Percentiles rank a stretch among this genome's conserved stretches.
These are phyloP conservation scores for Rhododendron simsii DNA, from an alignment of 148 eudicot genomes.

Conservation along the genomic window DNA sequence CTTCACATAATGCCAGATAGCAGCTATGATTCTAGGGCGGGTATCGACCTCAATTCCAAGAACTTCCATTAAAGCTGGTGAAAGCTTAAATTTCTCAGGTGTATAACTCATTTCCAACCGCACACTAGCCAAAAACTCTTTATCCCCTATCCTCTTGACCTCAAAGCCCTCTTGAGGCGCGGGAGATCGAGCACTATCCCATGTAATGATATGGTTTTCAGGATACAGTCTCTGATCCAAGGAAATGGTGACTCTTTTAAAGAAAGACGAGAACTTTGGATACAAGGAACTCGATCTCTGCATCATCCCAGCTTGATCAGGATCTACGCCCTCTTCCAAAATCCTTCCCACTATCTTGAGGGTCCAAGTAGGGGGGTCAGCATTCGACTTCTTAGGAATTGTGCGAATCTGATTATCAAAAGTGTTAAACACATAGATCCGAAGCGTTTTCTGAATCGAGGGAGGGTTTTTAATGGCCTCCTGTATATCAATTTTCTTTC, in stretches of 20 bases:
- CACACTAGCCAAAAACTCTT: conserved; percentile 65
- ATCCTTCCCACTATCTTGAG: conserved; percentile 86
- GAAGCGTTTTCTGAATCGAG: conserved; percentile 74
- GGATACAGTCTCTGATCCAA: conserved; percentile 85
- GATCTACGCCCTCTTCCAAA: conserved; percentile 83
- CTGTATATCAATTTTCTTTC: conserved; percentile 91
- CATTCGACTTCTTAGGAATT: conserved; percentile 64
- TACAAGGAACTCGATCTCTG: conserved; percentile 63
- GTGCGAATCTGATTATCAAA: conserved; percentile 70
- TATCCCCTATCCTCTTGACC: conserved; percentile 86
- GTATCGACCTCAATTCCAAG: conserved; percentile 94
- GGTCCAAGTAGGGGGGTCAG: conserved; percentile 89
- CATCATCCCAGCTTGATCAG: conserved; percentile 64
- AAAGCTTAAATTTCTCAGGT: conserved; percentile 90
- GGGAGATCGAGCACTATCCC: conserved; percentile 84
- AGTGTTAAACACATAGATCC: conserved; percentile 86
- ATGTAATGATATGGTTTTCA: conserved; percentile 77
- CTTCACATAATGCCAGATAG: conserved; percentile 94
- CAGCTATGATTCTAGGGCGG: conserved; percentile 80
- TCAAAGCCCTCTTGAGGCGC: conserved; percentile 93
- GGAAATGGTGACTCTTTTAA: conserved; percentile 70
- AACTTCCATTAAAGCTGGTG: conserved; percentile 72
- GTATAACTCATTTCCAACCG: conserved; percentile 75
- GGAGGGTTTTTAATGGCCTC: conserved; percentile 84
- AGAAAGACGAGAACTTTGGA: conserved; percentile 85